These are phyloP conservation scores for Dysphania ambrosioides DNA, from an alignment of 148 eudicot genomes.

Conservation along the genomic window DNA sequence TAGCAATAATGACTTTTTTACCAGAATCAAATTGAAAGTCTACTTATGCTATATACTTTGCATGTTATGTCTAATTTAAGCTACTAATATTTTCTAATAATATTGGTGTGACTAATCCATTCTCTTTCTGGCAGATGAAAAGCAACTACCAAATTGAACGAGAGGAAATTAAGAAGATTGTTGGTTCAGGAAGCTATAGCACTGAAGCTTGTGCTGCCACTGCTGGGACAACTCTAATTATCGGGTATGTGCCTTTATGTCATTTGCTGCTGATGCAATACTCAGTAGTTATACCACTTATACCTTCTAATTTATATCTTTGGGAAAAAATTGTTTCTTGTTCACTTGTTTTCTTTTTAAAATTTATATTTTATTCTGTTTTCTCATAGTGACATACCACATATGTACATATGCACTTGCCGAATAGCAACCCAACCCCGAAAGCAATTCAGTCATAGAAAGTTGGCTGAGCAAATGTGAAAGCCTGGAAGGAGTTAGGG, in stretches of 20 bases:
- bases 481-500: background rate
- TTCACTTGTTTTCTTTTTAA: background rate
- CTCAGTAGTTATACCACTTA: background rate
- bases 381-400: background rate
- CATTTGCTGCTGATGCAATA: background rate
- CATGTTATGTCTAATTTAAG: background rate
- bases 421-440: background rate
- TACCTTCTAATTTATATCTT: background rate
- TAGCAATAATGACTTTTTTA: background rate
- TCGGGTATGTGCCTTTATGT: conserved; percentile 56
- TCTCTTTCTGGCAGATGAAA: conserved; percentile 60
- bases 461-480: background rate
- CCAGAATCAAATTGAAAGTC: background rate
- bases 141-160: conserved; percentile 50
- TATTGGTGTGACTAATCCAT: conserved; percentile 3
- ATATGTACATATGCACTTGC: background rate
- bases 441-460: background rate
- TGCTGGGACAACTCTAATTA: conserved; percentile 66
- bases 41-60: background rate
- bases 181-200: conserved; percentile 48
- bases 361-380: conserved; percentile 8
- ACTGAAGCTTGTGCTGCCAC: conserved; percentile 69
- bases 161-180: conserved; percentile 70
- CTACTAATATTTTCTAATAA: background rate
- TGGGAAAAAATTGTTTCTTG: background rate